phyloP scores from a whole-genome alignment of 2,329 filamentous ascomycete genomes.

The Canariomyces notabilis region DNA sequence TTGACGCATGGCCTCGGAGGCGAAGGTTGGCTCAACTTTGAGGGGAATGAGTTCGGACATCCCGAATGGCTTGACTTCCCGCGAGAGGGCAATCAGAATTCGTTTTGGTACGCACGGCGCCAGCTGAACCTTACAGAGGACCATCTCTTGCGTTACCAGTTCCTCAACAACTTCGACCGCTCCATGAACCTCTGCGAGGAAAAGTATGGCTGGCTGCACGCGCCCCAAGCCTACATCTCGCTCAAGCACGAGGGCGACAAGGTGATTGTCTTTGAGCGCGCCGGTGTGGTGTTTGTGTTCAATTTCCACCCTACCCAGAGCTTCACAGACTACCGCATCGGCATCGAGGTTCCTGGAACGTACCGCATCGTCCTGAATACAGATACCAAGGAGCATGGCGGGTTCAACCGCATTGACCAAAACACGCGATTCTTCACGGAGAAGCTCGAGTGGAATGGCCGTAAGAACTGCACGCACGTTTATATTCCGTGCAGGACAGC shows the following conservation, averaged over 20 bases:
- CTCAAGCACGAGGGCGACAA: conserved; percentile 94
- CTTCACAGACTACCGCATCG: conserved; percentile 88
- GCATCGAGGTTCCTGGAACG: conserved; percentile 76
- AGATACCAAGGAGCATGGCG: conserved; percentile 73
- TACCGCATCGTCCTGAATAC: conserved; percentile 83
- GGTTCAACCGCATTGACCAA: conserved; percentile 70
- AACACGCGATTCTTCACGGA: conserved; percentile 90
- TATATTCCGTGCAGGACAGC: conserved; percentile 84
- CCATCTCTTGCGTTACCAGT: conserved; percentile 75
- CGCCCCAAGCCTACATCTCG: conserved; percentile 83
- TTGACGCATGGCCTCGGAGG: conserved; percentile 87
- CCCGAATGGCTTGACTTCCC: conserved; percentile 99
- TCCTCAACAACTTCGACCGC: conserved; percentile 89
- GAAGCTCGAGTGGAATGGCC: conserved; percentile 80
- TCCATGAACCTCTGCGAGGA: conserved; percentile 84
- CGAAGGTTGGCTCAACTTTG: conserved; percentile 97
- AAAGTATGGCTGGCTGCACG: conserved; percentile 86
- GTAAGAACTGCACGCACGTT: conserved; percentile 86
- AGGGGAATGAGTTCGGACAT: conserved; percentile 97
- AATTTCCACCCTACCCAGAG: conserved; percentile 87
- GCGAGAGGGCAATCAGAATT: conserved; percentile 85
- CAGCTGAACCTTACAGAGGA: conserved; percentile 94
- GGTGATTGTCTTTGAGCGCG: conserved; percentile 91
- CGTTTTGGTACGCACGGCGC: conserved; percentile 88
- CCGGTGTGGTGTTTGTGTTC: conserved; percentile 86